These are phyloP conservation scores for Xerophyta viscosa DNA, from an alignment of 106 monocot species.

Conservation along the genomic window DNA sequence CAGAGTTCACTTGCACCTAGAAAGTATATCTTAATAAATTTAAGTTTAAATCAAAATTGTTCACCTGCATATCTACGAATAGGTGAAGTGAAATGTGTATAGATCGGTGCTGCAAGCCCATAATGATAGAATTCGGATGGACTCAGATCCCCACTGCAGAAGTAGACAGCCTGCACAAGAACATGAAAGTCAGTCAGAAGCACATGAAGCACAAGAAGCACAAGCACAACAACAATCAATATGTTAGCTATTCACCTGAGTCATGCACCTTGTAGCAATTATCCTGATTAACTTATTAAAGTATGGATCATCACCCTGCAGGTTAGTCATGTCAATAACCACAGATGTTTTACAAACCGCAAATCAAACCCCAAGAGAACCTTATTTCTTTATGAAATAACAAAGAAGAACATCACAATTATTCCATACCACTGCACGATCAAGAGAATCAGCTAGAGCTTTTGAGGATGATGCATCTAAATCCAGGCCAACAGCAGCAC, in stretches of 20 bases:
- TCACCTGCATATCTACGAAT: slow-evolving; percentile 98
- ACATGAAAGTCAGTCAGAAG: not conserved
- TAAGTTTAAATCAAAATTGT: not conserved
- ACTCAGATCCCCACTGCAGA: slow-evolving; percentile 88
- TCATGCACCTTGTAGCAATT: slow-evolving; percentile 98
- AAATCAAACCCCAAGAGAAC: not conserved
- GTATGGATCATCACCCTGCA: slow-evolving; percentile 90
- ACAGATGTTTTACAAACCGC: no score
- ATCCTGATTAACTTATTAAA: slow-evolving; percentile 96
- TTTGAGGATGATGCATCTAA: slow-evolving; percentile 94
- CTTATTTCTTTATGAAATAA: slow-evolving; percentile 1
- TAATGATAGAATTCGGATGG: slow-evolving; percentile 79
- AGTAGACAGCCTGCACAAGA: slow-evolving; percentile 78
- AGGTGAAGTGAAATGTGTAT: slow-evolving; percentile 98
- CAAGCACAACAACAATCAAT: not conserved
- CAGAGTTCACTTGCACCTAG: not conserved
- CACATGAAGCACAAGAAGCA: slow-evolving; percentile 2
- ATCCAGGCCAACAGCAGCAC: slow-evolving; percentile 75
- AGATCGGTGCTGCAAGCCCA: slow-evolving; percentile 88
- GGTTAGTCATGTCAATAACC: slow-evolving; percentile 1
- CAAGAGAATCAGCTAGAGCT: slow-evolving; percentile 93
- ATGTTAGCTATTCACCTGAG: slow-evolving; percentile 49
- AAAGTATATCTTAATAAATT: not conserved
- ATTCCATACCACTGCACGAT: slow-evolving; percentile 68
- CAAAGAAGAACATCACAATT: slow-evolving; percentile 3